Evolutionary conservation across 495 filamentous ascomycete species (phyloP), one percentile per base, ranked within the genome.

Genomic region (Penicillium chermesinum): DNA sequence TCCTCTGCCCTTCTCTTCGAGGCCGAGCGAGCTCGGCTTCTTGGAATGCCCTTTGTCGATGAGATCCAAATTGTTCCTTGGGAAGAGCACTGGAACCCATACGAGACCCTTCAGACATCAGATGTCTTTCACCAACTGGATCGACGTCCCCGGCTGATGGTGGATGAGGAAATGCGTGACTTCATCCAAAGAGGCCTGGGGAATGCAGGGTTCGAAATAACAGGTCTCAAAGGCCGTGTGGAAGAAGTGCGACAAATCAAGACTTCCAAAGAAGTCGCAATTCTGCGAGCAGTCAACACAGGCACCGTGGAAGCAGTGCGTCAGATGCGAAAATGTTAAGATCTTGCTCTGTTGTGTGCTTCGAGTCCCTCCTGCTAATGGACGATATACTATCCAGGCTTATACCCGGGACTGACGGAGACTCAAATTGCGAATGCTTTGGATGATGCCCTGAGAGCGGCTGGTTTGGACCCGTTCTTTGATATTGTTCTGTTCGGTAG

Each of bases 11-110:
- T 1, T 71, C 70, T n/a, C 22, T 80, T 79, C 48, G 78, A 80
- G 52, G 76, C 73, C 14, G 74, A 71, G 19, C 63, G 78, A 30
- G 77, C 69, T 1, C 63, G 69, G 13, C 65, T 80, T 47, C 64
- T 80, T 13, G 66, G 63, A 10, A 79, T 80, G 59, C 75, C 76
- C 0, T 76, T 75, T 18, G 46, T 36, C 6, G 65, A 74, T 9
- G 49, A 59, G 2, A 48, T 79, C 16, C 61, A 72, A 10, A 72
- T 78, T 12, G 60, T 80, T 13, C 64, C 61, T 0, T 80, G 75
- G 70, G 76, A 79, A 55, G 78, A 81, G 47, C 78, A 80, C 44
- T 80, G 76, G 77, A 65, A 79, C 54, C 76, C 76, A 5, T 81
- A 79, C 48, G 41, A 42, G 1, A 79, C 74, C 1, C 52, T 80